Evolutionary conservation across 176 grass and related monocot genomes (phyloP).

Genomic region (Triticum dicoccoides): DNA sequence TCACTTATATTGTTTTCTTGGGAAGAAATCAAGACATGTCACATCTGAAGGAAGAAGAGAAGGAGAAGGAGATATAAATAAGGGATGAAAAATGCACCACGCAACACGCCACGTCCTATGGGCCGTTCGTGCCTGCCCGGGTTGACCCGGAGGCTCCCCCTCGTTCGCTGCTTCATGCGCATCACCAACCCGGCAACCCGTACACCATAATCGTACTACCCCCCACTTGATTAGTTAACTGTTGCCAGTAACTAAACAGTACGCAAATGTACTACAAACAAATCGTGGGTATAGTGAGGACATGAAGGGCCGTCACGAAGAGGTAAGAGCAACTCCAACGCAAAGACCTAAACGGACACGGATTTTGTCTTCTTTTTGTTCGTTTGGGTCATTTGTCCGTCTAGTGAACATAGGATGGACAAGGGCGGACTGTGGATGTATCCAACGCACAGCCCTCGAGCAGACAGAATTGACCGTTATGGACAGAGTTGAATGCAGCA

Average conservation of each 20-base stretch:
- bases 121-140: slow-evolving; percentile 9
- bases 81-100: neutral
- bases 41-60: neutral
- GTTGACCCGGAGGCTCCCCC: slow-evolving; percentile 35
- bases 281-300: neutral
- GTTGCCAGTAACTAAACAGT: neutral
- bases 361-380: too few species aligned
- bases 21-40: slow-evolving; percentile 6
- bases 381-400: too few species aligned
- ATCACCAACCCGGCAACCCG: slow-evolving; percentile 6
- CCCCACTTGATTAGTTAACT: neutral
- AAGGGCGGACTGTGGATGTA: too few species aligned
- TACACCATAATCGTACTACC: neutral
- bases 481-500: too few species aligned
- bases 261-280: neutral
- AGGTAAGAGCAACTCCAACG: too few species aligned
- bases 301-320: neutral
- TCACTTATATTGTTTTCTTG: slow-evolving; percentile 4
- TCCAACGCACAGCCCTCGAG: too few species aligned
- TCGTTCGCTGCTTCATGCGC: neutral
- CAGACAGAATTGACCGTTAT: too few species aligned
- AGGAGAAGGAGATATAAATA: neutral
- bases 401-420: too few species aligned
- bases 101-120: neutral
- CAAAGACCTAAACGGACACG: too few species aligned